phyloP scores from a whole-genome alignment of 768 basidiomycete genomes.

The Auriscalpium microsporum region DNA sequence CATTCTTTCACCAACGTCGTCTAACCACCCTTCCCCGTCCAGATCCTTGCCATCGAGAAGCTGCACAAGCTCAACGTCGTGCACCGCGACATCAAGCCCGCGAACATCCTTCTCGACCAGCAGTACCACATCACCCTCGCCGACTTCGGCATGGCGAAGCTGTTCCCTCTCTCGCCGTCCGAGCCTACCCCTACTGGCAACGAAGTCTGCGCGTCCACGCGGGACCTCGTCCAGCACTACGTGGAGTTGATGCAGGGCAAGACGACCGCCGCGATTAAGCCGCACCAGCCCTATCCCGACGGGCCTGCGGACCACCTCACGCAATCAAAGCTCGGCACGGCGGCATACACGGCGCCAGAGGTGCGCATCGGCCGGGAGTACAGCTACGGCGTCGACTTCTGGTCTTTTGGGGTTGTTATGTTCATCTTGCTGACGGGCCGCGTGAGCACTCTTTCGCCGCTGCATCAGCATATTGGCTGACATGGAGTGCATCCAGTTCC shows the following conservation, averaged over 20 bases:
- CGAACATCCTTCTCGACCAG: constrained; percentile 18
- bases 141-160: constrained; percentile 16
- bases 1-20: neutral
- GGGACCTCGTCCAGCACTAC: neutral
- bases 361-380: constrained; percentile 8
- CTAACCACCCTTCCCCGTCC: neutral
- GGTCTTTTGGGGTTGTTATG: constrained; percentile 14
- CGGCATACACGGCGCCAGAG: constrained; percentile 14
- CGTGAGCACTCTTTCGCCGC: neutral
- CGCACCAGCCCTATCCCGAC: constrained; percentile 7
- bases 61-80: constrained; percentile 34
- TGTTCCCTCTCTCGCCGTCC: constrained; percentile 1
- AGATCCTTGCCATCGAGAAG: constrained; percentile 20
- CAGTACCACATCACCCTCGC: constrained; percentile 10
- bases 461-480: too few species aligned
- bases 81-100: constrained; percentile 44
- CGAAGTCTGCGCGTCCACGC: neutral
- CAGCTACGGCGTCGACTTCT: constrained; percentile 15
- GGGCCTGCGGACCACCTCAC: constrained; percentile 1
- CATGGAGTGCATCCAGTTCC: constrained; percentile 4
- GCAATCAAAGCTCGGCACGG: constrained; percentile 7
- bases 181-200: neutral
- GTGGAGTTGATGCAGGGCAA: neutral
- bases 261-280: neutral
- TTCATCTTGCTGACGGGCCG: constrained; percentile 15